These are phyloP conservation scores for Laburnicola sp. DNA, from an alignment of 2,329 filamentous ascomycete genomes.

Conservation along the genomic window DNA sequence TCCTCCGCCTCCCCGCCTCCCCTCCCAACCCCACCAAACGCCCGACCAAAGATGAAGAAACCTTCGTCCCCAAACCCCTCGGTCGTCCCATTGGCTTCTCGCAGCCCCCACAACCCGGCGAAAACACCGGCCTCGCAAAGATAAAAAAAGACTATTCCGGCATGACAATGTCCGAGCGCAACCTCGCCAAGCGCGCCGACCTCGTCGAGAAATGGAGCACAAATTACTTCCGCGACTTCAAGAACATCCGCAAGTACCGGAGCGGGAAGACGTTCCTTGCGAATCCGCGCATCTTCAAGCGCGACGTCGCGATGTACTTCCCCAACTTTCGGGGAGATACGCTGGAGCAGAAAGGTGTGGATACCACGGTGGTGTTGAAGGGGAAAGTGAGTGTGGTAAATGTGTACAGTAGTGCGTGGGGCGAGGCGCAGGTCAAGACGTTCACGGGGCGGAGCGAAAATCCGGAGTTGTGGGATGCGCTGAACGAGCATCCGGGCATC, in stretches of 20 bases:
- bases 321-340: constrained; percentile 87
- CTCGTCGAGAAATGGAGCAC: constrained; percentile 76
- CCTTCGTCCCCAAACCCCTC: constrained; percentile 57
- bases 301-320: constrained; percentile 84
- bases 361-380: constrained; percentile 75
- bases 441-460: constrained; percentile 69
- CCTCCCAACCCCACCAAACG: constrained; percentile 10
- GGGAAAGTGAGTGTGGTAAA: constrained; percentile 78
- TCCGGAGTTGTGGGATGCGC: constrained; percentile 65
- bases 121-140: constrained; percentile 78
- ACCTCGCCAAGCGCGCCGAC: constrained; percentile 73
- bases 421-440: constrained; percentile 73
- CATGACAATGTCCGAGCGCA: constrained; percentile 48
- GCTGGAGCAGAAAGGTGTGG: constrained; percentile 54
- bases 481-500: constrained; percentile 57
- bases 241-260: constrained; percentile 72
- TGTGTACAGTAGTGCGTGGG: constrained; percentile 84
- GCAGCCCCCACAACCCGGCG: constrained; percentile 70
- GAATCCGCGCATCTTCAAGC: constrained; percentile 80
- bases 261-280: constrained; percentile 91
- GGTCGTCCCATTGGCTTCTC: constrained; percentile 80
- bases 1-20: constrained; percentile 22
- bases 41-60: constrained; percentile 26
- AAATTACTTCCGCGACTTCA: constrained; percentile 96
- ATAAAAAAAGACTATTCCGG: constrained; percentile 37